These are phyloP conservation scores for Talaromyces funiculosus DNA, from an alignment of 2,329 filamentous ascomycete species.

Conservation along the genomic window DNA sequence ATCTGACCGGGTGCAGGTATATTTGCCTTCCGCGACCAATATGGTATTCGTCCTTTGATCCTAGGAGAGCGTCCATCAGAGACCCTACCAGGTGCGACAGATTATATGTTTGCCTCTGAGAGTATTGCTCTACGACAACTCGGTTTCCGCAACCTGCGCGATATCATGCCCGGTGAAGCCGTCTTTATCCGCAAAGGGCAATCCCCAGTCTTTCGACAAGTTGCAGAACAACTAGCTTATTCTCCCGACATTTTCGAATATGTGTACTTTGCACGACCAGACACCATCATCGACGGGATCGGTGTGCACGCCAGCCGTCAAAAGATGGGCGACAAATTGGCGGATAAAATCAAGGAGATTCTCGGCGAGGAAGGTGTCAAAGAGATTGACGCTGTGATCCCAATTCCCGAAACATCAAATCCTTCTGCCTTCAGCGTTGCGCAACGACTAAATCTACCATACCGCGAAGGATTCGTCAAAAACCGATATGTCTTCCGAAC, in stretches of 20 bases:
- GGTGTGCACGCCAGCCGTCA: constrained; percentile 77
- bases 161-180: constrained; percentile 77
- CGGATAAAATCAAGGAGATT: constrained; percentile 61
- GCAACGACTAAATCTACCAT: constrained; percentile 68
- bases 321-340: constrained; percentile 79
- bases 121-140: constrained; percentile 77
- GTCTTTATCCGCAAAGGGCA: constrained; percentile 78
- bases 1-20: constrained; percentile 42
- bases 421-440: constrained; percentile 73
- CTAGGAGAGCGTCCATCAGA: constrained; percentile 67
- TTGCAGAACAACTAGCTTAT: constrained; percentile 63
- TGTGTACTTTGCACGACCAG: constrained; percentile 80
- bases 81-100: constrained; percentile 56
- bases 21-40: constrained; percentile 70
- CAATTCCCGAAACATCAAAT: constrained; percentile 77
- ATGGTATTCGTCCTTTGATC: constrained; percentile 77
- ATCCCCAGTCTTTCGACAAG: constrained; percentile 67
- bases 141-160: constrained; percentile 68
- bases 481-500: constrained; percentile 85
- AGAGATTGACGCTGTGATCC: constrained; percentile 73
- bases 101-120: constrained; percentile 91
- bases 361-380: constrained; percentile 64
- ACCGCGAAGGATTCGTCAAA: constrained; percentile 78
- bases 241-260: constrained; percentile 83
- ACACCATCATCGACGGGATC: constrained; percentile 79